phyloP scores from a whole-genome alignment of 2,329 filamentous ascomycete species.

The Dactylellina parvicollis region DNA sequence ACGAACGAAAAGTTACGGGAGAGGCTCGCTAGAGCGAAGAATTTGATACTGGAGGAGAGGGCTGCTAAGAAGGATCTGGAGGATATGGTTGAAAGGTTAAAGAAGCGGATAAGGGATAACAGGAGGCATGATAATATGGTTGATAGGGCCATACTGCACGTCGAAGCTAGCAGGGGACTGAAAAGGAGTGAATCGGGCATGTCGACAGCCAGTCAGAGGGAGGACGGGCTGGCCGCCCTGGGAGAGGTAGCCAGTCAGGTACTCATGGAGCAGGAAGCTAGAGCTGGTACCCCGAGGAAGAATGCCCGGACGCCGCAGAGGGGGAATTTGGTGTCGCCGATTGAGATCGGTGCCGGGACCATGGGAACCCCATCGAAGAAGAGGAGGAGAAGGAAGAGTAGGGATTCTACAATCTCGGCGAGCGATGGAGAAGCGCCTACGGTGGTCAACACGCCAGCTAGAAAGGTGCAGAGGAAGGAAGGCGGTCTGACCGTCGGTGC shows the following conservation, averaged over 20 bases:
- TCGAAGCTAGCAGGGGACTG: slow-evolving; percentile 37
- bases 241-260: slow-evolving; percentile 57
- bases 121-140: slow-evolving; percentile 56
- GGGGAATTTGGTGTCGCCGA: slow-evolving; percentile 53
- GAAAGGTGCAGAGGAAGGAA: slow-evolving; percentile 54
- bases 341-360: slow-evolving; percentile 49
- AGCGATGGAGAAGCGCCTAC: slow-evolving; percentile 54
- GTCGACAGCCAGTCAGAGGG: slow-evolving; percentile 45
- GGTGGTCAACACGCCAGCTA: slow-evolving; percentile 52
- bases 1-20: slow-evolving; percentile 46
- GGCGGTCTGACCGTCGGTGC: slow-evolving; percentile 19
- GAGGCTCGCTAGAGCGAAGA: slow-evolving; percentile 43
- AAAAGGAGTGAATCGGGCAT: slow-evolving; percentile 45
- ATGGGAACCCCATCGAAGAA: slow-evolving; percentile 50
- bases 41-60: slow-evolving; percentile 45
- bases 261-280: slow-evolving; percentile 55
- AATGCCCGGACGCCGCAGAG: slow-evolving; percentile 7
- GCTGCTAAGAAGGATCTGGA: slow-evolving; percentile 53
- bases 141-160: slow-evolving; percentile 35
- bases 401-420: slow-evolving; percentile 57
- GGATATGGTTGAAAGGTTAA: slow-evolving; percentile 56
- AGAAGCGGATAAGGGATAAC: slow-evolving; percentile 57
- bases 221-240: slow-evolving; percentile 56
- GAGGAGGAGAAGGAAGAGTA: slow-evolving; percentile 53
- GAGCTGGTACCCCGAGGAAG: slow-evolving; percentile 36